Evolutionary conservation across 371 early-diverging fungal species (phyloP).

Genomic region (Phascolomyces articulosus): DNA sequence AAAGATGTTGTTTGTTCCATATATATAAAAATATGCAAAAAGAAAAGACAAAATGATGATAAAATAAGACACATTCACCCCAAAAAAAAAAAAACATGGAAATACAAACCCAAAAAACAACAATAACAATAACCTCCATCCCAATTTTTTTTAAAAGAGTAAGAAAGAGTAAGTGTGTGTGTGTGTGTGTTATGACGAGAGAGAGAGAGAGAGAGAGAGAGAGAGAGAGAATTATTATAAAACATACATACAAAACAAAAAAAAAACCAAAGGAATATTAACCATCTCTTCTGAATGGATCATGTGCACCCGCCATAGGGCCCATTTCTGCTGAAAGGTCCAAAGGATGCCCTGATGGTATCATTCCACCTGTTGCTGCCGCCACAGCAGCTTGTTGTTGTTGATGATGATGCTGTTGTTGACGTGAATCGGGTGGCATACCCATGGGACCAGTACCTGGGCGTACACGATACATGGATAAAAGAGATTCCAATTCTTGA

Average conservation of each 20-base stretch:
- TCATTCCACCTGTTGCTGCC: constrained; percentile 16
- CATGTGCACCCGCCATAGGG: constrained; percentile 20
- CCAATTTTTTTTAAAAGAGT: too few relatives aligned
- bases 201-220: too few relatives aligned
- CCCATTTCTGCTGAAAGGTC: constrained; percentile 25
- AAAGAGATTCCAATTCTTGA: constrained; percentile 66
- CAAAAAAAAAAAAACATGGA: too few relatives aligned
- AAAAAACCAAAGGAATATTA: constrained; percentile 6
- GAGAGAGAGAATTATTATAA: too few relatives aligned
- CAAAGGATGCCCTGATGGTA: constrained; percentile 36
- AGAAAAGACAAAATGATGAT: too few relatives aligned
- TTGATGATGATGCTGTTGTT: constrained; percentile 16
- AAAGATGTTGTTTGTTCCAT: too few relatives aligned
- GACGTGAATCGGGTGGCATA: constrained; percentile 9
- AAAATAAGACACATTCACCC: too few relatives aligned
- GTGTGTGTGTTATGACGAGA: too few relatives aligned
- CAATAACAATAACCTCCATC: too few relatives aligned
- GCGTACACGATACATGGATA: constrained; percentile 36
- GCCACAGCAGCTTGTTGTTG: constrained; percentile 18
- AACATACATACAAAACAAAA: not conserved
- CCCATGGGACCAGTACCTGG: constrained; percentile 5
- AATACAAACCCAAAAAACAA: too few relatives aligned
- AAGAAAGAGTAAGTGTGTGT: too few relatives aligned
- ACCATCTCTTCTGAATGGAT: constrained; percentile 29
- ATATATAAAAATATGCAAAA: too few relatives aligned